phyloP scores from a whole-genome alignment of 306 rosid genomes.

The Ormosia emarginata region DNA sequence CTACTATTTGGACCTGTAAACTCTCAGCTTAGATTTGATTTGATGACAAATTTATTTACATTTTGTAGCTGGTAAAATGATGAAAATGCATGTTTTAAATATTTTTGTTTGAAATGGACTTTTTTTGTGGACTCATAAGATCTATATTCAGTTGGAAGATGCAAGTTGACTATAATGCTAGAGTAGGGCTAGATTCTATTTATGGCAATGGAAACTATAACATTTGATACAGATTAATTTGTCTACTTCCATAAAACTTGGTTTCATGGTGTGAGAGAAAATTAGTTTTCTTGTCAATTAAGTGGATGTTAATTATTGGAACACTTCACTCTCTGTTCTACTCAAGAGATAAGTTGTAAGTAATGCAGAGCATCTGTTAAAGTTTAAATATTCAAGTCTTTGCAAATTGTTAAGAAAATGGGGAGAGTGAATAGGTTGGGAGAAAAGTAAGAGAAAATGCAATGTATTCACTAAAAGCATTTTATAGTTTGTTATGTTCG shows the following conservation, averaged over 20 bases:
- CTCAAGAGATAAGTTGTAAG: neutral
- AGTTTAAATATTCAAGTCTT: neutral
- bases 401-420: neutral
- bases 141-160: slow-evolving; percentile 8
- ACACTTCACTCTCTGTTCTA: neutral
- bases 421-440: neutral
- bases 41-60: neutral
- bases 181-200: slow-evolving; percentile 3
- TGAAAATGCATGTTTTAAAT: neutral
- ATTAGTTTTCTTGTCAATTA: neutral
- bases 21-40: neutral
- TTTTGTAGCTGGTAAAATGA: neutral
- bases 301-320: neutral
- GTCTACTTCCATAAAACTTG: neutral
- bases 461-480: neutral
- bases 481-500: neutral
- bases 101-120: neutral
- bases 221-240: neutral
- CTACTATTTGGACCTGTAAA: neutral
- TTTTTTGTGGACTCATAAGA: neutral
- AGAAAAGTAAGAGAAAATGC: neutral
- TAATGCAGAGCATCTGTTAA: neutral
- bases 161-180: neutral
- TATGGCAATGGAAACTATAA: neutral
- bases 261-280: neutral